Percentiles rank a stretch among this genome's conserved stretches.
Conservation (phyloP, 2,329 filamentous ascomycete genomes). For the Aspergillus ochraceus region DNA sequence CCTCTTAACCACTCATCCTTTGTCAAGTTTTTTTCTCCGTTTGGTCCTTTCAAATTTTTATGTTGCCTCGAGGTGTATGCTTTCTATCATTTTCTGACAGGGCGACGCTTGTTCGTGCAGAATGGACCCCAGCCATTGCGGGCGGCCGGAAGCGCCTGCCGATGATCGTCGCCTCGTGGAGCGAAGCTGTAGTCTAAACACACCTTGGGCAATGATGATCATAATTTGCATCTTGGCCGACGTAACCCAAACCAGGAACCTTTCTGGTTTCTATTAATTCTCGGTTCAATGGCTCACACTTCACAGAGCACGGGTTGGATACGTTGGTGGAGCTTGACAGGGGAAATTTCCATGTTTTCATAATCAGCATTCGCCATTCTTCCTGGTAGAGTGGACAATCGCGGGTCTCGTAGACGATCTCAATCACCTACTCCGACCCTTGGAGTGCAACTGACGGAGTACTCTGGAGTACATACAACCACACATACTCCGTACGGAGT, state of each 20-base stretch:
- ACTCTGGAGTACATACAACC: no score
- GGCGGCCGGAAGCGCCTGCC: background rate
- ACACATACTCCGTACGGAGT: no score
- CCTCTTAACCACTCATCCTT: background rate
- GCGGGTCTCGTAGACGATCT: background rate
- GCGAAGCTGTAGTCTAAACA: background rate
- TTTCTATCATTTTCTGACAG: background rate
- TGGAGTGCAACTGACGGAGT: no score
- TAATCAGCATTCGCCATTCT: no score
- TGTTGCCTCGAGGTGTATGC: background rate
- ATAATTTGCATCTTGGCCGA: background rate
- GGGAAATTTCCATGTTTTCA: no score
- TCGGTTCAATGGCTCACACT: background rate
- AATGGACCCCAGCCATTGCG: background rate
- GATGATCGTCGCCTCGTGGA: background rate
- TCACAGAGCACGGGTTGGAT: background rate
- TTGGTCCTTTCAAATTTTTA: no score
- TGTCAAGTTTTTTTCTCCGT: background rate
- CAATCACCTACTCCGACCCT: background rate
- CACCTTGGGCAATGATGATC: background rate
- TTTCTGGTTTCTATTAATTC: background rate
- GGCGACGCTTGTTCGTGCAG: background rate
- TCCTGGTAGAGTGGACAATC: background rate
- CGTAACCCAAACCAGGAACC: background rate
- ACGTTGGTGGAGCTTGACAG: background rate